These are phyloP conservation scores for Hypoxylon subgilvum DNA, from an alignment of 495 filamentous ascomycete species.

Conservation along the genomic window DNA sequence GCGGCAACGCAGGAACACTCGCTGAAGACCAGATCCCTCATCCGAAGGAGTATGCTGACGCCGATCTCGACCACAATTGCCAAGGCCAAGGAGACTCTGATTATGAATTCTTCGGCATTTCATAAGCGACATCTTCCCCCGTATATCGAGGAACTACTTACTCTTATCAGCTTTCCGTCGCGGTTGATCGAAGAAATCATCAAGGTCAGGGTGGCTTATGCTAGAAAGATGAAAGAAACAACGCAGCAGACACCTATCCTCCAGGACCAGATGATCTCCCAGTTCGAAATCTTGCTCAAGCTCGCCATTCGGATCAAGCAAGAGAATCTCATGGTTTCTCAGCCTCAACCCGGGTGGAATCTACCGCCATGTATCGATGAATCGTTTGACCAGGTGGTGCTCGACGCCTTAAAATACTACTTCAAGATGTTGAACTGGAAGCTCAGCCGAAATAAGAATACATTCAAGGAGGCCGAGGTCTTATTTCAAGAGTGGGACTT, in stretches of 20 bases:
- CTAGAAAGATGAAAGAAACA: slow-evolving; percentile 88
- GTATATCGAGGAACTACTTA: slow-evolving; percentile 95
- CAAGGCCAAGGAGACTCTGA: slow-evolving; percentile 92
- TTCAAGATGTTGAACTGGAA: slow-evolving; percentile 98
- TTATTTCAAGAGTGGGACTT: slow-evolving; percentile 97
- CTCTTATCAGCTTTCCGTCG: slow-evolving; percentile 94
- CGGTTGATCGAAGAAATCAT: slow-evolving; percentile 97
- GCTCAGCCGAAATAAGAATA: slow-evolving; percentile 95
- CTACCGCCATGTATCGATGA: slow-evolving; percentile 95
- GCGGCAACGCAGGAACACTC: slow-evolving; percentile 44
- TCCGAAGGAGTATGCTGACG: slow-evolving; percentile 75
- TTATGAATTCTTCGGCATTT: slow-evolving; percentile 84
- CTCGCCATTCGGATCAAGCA: slow-evolving; percentile 91
- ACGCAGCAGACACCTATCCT: slow-evolving; percentile 85
- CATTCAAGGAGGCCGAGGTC: slow-evolving; percentile 97
- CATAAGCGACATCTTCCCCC: slow-evolving; percentile 90
- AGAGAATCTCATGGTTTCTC: slow-evolving; percentile 80
- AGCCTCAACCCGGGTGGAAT: slow-evolving; percentile 92
- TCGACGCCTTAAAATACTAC: slow-evolving; percentile 95
- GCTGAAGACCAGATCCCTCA: slow-evolving; percentile 45
- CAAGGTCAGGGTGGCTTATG: slow-evolving; percentile 87
- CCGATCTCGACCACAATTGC: slow-evolving; percentile 81
- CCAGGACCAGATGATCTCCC: slow-evolving; percentile 93
- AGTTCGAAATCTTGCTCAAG: slow-evolving; percentile 91
- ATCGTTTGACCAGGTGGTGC: slow-evolving; percentile 90